phyloP scores from a whole-genome alignment of 2,329 filamentous ascomycete species.

The Cladosporium sp. region DNA sequence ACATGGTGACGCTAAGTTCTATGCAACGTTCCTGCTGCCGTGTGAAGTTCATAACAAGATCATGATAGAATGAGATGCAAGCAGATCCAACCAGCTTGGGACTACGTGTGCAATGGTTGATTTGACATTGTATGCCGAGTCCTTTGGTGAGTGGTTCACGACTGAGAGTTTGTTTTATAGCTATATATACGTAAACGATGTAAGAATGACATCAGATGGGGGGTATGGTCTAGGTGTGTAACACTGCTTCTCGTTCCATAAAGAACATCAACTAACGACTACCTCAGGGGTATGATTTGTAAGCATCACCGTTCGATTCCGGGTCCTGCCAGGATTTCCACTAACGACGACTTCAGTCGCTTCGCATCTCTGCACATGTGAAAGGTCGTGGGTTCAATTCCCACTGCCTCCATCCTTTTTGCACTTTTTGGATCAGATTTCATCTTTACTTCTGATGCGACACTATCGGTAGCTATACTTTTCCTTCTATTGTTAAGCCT shows the following conservation, averaged over 20 bases:
- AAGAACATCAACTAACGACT: not conserved
- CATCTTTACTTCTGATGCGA: no score
- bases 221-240: not conserved
- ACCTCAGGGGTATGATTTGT: conserved; percentile 10
- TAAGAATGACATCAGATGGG: no score
- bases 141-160: no score
- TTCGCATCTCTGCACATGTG: conserved; percentile 7
- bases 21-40: not conserved
- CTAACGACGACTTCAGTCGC: not conserved
- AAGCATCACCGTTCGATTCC: not conserved
- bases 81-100: no score
- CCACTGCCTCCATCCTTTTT: conserved; percentile 7
- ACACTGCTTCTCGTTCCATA: not conserved
- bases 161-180: no score
- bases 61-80: not conserved
- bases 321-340: not conserved
- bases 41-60: no score
- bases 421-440: not conserved
- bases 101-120: no score
- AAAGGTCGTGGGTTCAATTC: conserved; percentile 12
- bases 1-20: not conserved
- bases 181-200: no score
- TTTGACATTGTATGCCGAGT: no score
- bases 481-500: no score
- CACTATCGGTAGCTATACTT: no score